These are phyloP conservation scores for Ceratocystis papillata DNA, from an alignment of 2,329 filamentous ascomycete species.

Conservation along the genomic window DNA sequence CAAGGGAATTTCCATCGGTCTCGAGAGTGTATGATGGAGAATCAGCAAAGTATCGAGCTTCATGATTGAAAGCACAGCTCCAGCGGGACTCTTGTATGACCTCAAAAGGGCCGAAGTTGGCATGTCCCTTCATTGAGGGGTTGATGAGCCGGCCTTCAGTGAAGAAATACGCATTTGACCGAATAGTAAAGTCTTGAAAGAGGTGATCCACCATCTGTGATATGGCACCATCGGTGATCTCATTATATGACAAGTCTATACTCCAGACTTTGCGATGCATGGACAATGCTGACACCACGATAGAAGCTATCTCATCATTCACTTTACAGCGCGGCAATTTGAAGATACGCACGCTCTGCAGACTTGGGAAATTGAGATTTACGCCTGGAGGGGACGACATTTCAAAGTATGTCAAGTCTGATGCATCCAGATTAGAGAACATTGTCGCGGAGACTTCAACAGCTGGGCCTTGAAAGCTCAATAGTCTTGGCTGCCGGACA, in stretches of 20 bases:
- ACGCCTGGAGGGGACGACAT: conserved; percentile 41
- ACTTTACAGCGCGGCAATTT: conserved; percentile 41
- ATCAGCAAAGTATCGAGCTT: conserved; percentile 40
- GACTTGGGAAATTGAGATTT: conserved; percentile 36
- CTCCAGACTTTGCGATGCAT: conserved; percentile 42
- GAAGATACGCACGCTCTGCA: conserved; percentile 42
- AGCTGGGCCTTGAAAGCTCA: background rate
- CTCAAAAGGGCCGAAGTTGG: conserved; percentile 35
- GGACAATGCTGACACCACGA: conserved; percentile 29
- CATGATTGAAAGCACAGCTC: conserved; percentile 38
- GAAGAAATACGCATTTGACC: conserved; percentile 31
- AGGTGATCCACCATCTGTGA: conserved; percentile 11
- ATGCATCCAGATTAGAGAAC: conserved; percentile 31
- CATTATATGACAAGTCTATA: conserved; percentile 44
- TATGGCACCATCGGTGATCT: conserved; percentile 37
- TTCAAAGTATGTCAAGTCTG: conserved; percentile 36
- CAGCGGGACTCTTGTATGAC: conserved; percentile 39
- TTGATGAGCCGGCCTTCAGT: conserved; percentile 38
- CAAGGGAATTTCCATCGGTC: conserved; percentile 6
- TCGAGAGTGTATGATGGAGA: conserved; percentile 35
- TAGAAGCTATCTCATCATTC: conserved; percentile 33
- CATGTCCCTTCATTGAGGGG: conserved; percentile 29
- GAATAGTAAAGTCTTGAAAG: conserved; percentile 18
- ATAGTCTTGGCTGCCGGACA: conserved; percentile 11
- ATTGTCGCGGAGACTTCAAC: conserved; percentile 28